Conservation (phyloP, 352 stramenopile genomes). For the Phytophthora aleatoria region DNA sequence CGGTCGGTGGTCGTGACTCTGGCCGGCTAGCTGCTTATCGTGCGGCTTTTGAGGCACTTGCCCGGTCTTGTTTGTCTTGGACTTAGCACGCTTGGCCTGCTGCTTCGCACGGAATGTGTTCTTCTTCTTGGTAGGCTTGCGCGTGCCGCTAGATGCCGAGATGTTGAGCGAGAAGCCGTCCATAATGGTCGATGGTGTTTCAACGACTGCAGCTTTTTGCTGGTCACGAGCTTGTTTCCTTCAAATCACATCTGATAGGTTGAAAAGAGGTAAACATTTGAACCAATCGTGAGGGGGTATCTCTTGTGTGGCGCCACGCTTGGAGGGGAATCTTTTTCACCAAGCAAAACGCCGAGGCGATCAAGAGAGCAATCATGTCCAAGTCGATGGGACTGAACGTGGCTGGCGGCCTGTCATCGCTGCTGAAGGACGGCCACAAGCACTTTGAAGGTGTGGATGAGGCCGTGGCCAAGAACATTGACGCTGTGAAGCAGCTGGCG, state of each 20-base stretch:
- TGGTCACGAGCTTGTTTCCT: constrained; percentile 12
- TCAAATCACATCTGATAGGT: constrained; percentile 20
- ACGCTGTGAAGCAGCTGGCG: constrained; percentile 97
- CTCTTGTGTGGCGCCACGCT: constrained; percentile 29
- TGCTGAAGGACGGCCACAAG: constrained; percentile 99
- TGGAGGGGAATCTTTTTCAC: constrained; percentile 38
- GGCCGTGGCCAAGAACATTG: constrained; percentile 98
- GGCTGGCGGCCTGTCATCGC: constrained; percentile 94
- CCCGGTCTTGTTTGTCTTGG: constrained; percentile 38
- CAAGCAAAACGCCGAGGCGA: constrained; percentile 28
- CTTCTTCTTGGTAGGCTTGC: constrained; percentile 68
- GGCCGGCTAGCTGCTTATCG: not conserved
- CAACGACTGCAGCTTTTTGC: constrained; percentile 13
- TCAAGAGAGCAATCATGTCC: constrained; percentile 57
- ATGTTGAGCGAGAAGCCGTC: constrained; percentile 87
- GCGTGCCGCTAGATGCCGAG: constrained; percentile 48
- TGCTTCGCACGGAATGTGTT: constrained; percentile 82
- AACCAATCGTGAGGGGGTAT: constrained; percentile 20
- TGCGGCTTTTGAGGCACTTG: constrained; percentile 25
- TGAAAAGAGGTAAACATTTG: constrained; percentile 7
- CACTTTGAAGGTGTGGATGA: constrained; percentile 95
- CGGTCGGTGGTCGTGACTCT: constrained; percentile 9
- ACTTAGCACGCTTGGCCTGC: constrained; percentile 57
- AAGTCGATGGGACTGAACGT: constrained; percentile 97
- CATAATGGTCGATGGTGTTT: constrained; percentile 28